Evolutionary conservation across 495 filamentous ascomycete species (phyloP).

Genomic region (Xylaria intraflava): DNA sequence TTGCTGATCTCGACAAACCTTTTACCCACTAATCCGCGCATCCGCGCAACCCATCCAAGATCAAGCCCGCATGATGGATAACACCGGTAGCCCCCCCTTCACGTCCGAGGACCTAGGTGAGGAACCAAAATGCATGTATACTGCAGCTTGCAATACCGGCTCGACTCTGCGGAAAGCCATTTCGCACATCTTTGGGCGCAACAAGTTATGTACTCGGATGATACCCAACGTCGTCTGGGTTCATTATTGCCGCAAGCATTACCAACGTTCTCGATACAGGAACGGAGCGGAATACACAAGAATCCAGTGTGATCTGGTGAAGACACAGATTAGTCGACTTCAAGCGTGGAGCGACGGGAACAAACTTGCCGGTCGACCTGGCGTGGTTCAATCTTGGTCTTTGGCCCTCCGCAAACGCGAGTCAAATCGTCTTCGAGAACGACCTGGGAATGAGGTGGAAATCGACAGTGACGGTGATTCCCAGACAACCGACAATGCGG

Average conservation of each 20-base stretch:
- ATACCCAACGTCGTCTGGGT: conserved; percentile 64
- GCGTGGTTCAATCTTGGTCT: conserved; percentile 43
- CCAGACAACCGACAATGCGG: background rate
- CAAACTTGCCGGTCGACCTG: conserved; percentile 26
- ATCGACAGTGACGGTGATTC: conserved; percentile 21
- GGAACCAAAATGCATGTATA: conserved; percentile 27
- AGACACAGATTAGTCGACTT: conserved; percentile 50
- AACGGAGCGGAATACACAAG: conserved; percentile 52
- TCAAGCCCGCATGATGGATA: background rate
- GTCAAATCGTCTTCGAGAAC: conserved; percentile 36
- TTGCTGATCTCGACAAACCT: too few relatives aligned
- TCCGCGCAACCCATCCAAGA: too few relatives aligned
- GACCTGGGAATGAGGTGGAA: conserved; percentile 19
- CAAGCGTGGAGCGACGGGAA: conserved; percentile 51
- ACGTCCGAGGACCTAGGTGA: background rate
- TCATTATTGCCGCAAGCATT: conserved; percentile 74
- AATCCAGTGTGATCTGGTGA: conserved; percentile 54
- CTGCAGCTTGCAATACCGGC: conserved; percentile 42
- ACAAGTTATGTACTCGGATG: conserved; percentile 65
- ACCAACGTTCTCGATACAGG: conserved; percentile 68
- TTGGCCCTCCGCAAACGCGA: conserved; percentile 50
- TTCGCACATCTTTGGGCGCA: conserved; percentile 82
- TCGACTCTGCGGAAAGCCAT: conserved; percentile 62
- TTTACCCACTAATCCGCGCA: too few relatives aligned
- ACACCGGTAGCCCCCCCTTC: background rate